phyloP scores from a whole-genome alignment of 768 basidiomycete species.

The Cystobasidium onofrii region DNA sequence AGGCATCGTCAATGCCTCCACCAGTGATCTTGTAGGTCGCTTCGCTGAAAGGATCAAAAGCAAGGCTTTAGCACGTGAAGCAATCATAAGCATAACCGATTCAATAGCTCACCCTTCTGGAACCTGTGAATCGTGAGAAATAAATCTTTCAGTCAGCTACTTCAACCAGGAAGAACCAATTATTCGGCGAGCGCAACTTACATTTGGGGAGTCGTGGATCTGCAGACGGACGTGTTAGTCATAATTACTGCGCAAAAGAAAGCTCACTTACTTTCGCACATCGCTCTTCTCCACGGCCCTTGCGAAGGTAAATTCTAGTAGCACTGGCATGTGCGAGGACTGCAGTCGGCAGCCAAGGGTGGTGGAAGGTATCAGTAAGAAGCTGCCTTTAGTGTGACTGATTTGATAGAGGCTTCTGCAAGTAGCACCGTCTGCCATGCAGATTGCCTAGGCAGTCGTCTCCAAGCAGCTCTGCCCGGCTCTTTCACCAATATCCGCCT shows the following conservation, averaged over 20 bases:
- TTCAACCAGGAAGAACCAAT: too few relatives aligned
- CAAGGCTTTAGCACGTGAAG: neutral
- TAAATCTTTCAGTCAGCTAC: neutral
- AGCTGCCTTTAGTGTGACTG: too few relatives aligned
- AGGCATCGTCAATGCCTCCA: slow-evolving; percentile 29
- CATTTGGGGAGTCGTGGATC: slow-evolving; percentile 16
- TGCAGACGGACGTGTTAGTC: neutral
- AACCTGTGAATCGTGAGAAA: neutral
- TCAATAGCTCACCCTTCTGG: slow-evolving; percentile 30
- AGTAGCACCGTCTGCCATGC: too few relatives aligned
- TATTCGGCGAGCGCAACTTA: neutral
- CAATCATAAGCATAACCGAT: neutral
- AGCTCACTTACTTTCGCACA: slow-evolving; percentile 29
- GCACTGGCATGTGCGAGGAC: slow-evolving; percentile 34
- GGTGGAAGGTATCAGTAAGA: too few relatives aligned
- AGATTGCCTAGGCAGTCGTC: too few relatives aligned
- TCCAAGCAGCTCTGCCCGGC: too few relatives aligned
- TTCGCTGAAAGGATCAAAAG: neutral
- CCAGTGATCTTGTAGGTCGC: slow-evolving; percentile 18
- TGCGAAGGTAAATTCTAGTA: slow-evolving; percentile 35
- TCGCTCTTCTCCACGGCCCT: slow-evolving; percentile 36
- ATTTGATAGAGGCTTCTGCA: too few relatives aligned
- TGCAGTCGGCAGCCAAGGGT: too few relatives aligned
- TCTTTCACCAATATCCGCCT: too few relatives aligned
- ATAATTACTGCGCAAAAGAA: neutral